These are phyloP conservation scores for Phytopythium helicoides DNA, from an alignment of 352 stramenopile species.

Conservation along the genomic window DNA sequence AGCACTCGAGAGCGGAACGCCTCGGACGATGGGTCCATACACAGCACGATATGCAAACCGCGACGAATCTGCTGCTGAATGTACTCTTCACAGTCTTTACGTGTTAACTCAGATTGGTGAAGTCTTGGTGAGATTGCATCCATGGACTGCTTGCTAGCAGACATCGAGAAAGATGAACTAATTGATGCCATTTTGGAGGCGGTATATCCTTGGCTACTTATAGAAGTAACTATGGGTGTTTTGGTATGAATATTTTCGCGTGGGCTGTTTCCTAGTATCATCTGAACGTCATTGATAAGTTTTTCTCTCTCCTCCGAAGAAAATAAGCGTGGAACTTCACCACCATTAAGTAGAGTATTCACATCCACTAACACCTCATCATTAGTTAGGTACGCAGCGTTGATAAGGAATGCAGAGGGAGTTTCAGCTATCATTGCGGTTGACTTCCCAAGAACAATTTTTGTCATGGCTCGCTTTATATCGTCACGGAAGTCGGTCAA, in stretches of 20 bases:
- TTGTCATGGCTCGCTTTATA: slow-evolving; percentile 66
- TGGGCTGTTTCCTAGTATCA: slow-evolving; percentile 18
- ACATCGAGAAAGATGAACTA: background rate
- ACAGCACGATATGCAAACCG: slow-evolving; percentile 91
- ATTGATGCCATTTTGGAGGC: background rate
- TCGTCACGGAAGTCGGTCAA: slow-evolving; percentile 87
- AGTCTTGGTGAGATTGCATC: too few relatives aligned
- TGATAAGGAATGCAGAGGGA: slow-evolving; percentile 77
- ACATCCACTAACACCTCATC: slow-evolving; percentile 86
- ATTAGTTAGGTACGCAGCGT: slow-evolving; percentile 81
- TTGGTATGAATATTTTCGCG: background rate
- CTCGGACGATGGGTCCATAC: slow-evolving; percentile 81
- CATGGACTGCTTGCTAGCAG: too few relatives aligned
- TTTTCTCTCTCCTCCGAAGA: slow-evolving; percentile 79
- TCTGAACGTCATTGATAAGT: slow-evolving; percentile 62
- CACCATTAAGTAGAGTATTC: slow-evolving; percentile 87
- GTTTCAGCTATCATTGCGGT: background rate
- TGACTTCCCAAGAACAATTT: slow-evolving; percentile 34
- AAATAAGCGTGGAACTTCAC: slow-evolving; percentile 87
- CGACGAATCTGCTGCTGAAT: slow-evolving; percentile 77
- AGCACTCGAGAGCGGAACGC: slow-evolving; percentile 82
- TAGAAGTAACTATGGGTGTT: background rate
- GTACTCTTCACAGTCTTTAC: slow-evolving; percentile 76
- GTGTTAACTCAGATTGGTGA: slow-evolving; percentile 29
- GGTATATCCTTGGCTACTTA: background rate